A percentile compares a stretch with the other conserved stretches of the same genome.
Evolutionary conservation across 2,329 filamentous ascomycete genomes (phyloP).

Genomic region (Dothideomycetes sp.): DNA sequence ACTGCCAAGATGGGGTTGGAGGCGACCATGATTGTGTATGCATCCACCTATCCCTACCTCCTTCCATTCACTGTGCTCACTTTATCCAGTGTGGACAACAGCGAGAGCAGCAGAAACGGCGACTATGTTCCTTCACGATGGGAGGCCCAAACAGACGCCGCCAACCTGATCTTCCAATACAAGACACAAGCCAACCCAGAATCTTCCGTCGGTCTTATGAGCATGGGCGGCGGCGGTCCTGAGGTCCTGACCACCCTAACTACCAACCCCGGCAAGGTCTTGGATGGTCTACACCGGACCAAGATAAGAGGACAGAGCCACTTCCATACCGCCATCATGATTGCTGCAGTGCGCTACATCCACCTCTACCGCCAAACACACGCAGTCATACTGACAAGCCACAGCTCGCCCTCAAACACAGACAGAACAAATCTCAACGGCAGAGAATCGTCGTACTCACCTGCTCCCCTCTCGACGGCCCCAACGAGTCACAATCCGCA

Average conservation of each 20-base stretch:
- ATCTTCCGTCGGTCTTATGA: constrained; percentile 95
- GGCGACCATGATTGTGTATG: constrained; percentile 90
- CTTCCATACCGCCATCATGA: constrained; percentile 87
- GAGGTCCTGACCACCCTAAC: constrained; percentile 95
- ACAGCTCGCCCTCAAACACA: constrained; percentile 93
- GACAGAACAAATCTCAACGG: constrained; percentile 92
- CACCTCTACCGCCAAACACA: background rate
- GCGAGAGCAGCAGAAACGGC: constrained; percentile 94
- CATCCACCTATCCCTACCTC: constrained; percentile 9
- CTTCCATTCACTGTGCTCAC: constrained; percentile 14
- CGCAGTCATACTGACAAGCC: background rate
- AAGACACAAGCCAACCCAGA: constrained; percentile 94
- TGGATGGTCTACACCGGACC: constrained; percentile 83
- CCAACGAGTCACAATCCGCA: constrained; percentile 77
- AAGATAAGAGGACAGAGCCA: constrained; percentile 87
- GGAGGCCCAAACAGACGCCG: constrained; percentile 90
- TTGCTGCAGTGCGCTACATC: constrained; percentile 63
- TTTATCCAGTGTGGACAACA: constrained; percentile 73
- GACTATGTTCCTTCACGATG: constrained; percentile 86
- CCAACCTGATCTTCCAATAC: constrained; percentile 82
- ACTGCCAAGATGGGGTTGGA: constrained; percentile 83
- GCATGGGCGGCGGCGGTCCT: constrained; percentile 95
- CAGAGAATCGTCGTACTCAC: constrained; percentile 96
- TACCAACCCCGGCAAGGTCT: constrained; percentile 88
- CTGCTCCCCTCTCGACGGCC: constrained; percentile 83